phyloP scores from a whole-genome alignment of 192 early-diverging fungal genomes.

The Rhizophagus clarus region DNA sequence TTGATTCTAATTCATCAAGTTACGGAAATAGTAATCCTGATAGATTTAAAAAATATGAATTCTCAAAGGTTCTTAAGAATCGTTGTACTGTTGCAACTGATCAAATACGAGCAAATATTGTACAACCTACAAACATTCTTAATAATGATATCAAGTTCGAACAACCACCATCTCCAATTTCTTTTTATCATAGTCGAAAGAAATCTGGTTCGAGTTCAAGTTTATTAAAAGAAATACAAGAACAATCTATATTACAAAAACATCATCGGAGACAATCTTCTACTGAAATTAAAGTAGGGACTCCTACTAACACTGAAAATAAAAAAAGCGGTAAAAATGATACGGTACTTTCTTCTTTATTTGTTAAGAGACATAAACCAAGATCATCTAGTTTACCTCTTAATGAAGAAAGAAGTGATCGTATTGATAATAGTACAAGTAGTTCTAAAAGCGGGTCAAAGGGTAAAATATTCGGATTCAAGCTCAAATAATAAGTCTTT shows the following conservation, averaged over 20 bases:
- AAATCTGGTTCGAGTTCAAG: constrained; percentile 12
- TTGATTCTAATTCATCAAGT: constrained; percentile 10
- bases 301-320: neutral
- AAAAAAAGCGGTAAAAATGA: neutral
- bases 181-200: neutral
- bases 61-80: constrained; percentile 35
- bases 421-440: neutral
- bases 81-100: constrained; percentile 40
- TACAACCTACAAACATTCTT: neutral
- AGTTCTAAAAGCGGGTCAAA: neutral
- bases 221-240: constrained; percentile 20
- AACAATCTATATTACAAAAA: constrained; percentile 4
- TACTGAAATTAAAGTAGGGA: neutral
- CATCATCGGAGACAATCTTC: constrained; percentile 1
- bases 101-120: constrained; percentile 28
- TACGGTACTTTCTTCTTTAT: neutral
- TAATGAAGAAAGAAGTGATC: neutral
- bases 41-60: constrained; percentile 48
- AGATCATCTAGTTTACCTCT: neutral
- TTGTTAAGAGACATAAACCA: neutral
- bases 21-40: constrained; percentile 3
- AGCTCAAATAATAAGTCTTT: neutral
- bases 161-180: neutral
- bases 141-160: neutral
- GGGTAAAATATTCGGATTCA: neutral